These are phyloP conservation scores for Microglena sp. DNA, from an alignment of 139 green algal genomes.

Conservation along the genomic window DNA sequence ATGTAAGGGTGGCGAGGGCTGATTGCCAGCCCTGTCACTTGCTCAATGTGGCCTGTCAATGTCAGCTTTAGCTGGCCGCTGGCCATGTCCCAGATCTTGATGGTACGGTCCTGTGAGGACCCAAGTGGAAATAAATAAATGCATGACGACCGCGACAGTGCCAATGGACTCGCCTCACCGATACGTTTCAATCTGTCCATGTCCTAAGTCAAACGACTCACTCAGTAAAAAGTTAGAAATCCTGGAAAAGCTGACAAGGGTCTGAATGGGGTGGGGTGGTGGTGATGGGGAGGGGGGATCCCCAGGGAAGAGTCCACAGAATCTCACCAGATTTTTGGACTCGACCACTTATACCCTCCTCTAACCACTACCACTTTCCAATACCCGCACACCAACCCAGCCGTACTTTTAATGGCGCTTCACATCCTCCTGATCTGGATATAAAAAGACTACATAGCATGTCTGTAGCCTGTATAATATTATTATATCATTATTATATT, in stretches of 20 bases:
- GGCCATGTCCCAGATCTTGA: conserved; percentile 94
- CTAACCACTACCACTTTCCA: too few relatives aligned
- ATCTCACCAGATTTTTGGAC: too few relatives aligned
- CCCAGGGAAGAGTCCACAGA: too few relatives aligned
- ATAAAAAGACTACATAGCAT: too few relatives aligned
- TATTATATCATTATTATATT: too few relatives aligned
- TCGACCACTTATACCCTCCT: too few relatives aligned
- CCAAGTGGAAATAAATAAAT: background rate
- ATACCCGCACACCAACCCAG: too few relatives aligned
- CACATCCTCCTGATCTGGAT: too few relatives aligned
- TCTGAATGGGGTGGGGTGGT: background rate
- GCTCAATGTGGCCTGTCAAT: conserved; percentile 98
- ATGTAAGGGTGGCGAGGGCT: conserved; percentile 90
- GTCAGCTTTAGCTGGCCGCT: conserved; percentile 91
- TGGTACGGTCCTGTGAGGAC: conserved; percentile 88
- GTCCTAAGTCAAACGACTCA: background rate
- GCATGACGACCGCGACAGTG: too few relatives aligned
- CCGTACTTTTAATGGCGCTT: too few relatives aligned
- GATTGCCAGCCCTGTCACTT: conserved; percentile 87
- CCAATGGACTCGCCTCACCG: background rate
- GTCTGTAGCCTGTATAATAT: too few relatives aligned
- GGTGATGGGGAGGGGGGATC: background rate
- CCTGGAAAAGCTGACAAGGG: background rate
- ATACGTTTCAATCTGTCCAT: background rate
- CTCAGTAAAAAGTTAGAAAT: background rate